These are phyloP conservation scores for Triticum urartu DNA, from an alignment of 176 grass and related monocot species.

Conservation along the genomic window DNA sequence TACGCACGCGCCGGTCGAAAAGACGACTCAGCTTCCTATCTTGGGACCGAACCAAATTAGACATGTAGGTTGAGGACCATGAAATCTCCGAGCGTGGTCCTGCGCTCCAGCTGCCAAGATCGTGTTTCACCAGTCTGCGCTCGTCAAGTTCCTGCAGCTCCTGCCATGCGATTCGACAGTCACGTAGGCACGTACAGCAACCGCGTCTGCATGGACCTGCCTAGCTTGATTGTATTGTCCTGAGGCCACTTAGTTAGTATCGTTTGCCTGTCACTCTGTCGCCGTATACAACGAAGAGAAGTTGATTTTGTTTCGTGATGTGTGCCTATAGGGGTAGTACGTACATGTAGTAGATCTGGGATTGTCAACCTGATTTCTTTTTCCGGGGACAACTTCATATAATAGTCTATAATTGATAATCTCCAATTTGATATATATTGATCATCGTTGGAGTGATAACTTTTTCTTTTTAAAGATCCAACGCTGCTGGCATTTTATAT, in stretches of 20 bases:
- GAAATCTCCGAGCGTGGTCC: slow-evolving; percentile 29
- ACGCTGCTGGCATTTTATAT: too few relatives aligned
- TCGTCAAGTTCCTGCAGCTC: neutral
- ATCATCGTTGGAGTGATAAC: too few relatives aligned
- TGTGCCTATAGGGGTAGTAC: neutral
- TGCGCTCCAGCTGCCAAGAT: slow-evolving; percentile 18
- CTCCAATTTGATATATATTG: too few relatives aligned
- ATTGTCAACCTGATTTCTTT: neutral
- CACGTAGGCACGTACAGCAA: neutral
- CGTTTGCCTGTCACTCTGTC: neutral
- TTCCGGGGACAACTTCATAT: too few relatives aligned
- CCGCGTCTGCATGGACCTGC: neutral
- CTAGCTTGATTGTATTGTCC: neutral
- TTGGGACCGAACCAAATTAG: slow-evolving; percentile 35
- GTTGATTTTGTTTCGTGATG: neutral
- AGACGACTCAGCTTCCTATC: slow-evolving; percentile 30
- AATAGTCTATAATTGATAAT: too few relatives aligned
- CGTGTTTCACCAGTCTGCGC: neutral
- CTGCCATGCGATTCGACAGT: neutral
- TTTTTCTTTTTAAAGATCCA: too few relatives aligned
- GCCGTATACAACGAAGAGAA: neutral
- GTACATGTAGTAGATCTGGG: neutral
- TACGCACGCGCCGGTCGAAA: neutral
- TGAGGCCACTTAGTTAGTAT: neutral
- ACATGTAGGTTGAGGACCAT: slow-evolving; percentile 27